Percentiles rank a stretch among this genome's conserved stretches.
These are phyloP conservation scores for Myxozyma melibiosi DNA, from an alignment of 805 yeast species.

Conservation along the genomic window DNA sequence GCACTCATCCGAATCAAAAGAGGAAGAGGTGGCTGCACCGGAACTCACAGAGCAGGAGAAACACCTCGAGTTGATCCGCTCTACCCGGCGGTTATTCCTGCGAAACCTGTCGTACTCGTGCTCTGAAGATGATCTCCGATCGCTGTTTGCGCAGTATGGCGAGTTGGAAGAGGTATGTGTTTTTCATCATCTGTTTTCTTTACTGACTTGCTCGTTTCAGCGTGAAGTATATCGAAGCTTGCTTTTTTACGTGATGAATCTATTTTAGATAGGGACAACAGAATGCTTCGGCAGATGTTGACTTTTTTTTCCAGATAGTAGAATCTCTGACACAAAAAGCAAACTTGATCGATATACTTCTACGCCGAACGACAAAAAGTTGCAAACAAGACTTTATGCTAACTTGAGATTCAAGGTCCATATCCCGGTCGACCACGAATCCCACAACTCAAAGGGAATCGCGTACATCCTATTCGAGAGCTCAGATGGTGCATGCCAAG, in stretches of 20 bases:
- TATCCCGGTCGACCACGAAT: slow-evolving; percentile 85
- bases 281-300: slow-evolving; percentile 34
- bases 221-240: neutral
- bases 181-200: neutral
- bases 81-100: slow-evolving; percentile 81
- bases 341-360: neutral
- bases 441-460: slow-evolving; percentile 89
- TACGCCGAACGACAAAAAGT: too few relatives aligned
- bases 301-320: slow-evolving; percentile 30
- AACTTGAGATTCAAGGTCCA: slow-evolving; percentile 55
- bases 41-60: slow-evolving; percentile 22
- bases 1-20: too few relatives aligned
- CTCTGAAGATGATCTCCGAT: slow-evolving; percentile 73
- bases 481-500: slow-evolving; percentile 72
- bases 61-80: slow-evolving; percentile 45
- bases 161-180: slow-evolving; percentile 59
- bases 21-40: slow-evolving; percentile 5
- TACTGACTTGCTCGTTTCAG: neutral
- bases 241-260: slow-evolving; percentile 28
- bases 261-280: slow-evolving; percentile 38
- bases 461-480: slow-evolving; percentile 77
- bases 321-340: slow-evolving; percentile 25
- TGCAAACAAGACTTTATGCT: neutral
- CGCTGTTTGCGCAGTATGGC: slow-evolving; percentile 70
- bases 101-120: slow-evolving; percentile 83